Conservation (phyloP, 1,284 basidiomycete species). For the Ceratobasidium theobromae region DNA sequence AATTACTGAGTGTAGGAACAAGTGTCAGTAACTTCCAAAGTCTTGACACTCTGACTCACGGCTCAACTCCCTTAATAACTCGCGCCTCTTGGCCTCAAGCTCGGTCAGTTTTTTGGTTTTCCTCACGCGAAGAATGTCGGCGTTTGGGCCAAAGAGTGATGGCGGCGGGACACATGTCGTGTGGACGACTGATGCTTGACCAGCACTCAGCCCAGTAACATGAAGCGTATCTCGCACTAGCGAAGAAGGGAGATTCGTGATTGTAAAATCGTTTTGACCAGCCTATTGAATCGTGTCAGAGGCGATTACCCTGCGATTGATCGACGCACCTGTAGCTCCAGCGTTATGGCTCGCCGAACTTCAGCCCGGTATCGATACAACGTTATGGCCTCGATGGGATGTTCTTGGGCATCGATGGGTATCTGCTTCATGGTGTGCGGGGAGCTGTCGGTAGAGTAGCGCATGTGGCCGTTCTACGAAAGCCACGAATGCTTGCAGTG, state of each 20-base stretch:
- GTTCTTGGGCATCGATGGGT: slow-evolving; percentile 39
- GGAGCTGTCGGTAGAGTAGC: background rate
- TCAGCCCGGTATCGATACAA: slow-evolving; percentile 47
- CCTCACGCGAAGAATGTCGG: slow-evolving; percentile 40
- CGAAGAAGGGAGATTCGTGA: slow-evolving; percentile 50
- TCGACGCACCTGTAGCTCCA: slow-evolving; percentile 43
- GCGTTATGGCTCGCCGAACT: slow-evolving; percentile 42
- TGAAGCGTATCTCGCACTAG: slow-evolving; percentile 49
- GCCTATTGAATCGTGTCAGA: slow-evolving; percentile 43
- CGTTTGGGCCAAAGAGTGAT: background rate
- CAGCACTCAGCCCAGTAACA: slow-evolving; percentile 14
- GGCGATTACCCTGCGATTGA: background rate
- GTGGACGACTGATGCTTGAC: slow-evolving; percentile 15
- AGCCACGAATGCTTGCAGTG: background rate
- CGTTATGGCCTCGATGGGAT: slow-evolving; percentile 45
- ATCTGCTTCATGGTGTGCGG: slow-evolving; percentile 7
- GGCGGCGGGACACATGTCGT: slow-evolving; percentile 23
- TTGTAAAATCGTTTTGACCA: slow-evolving; percentile 54
- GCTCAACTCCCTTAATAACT: slow-evolving; percentile 16
- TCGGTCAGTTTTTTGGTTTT: background rate
- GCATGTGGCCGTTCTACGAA: slow-evolving; percentile 1
- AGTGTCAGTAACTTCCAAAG: background rate
- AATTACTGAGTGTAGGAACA: background rate
- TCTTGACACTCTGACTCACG: background rate
- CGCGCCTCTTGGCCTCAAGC: slow-evolving; percentile 38